Base-by-base conservation (phyloP, 2,329 filamentous ascomycete genomes). In the Whalleya microplaca region DNA sequence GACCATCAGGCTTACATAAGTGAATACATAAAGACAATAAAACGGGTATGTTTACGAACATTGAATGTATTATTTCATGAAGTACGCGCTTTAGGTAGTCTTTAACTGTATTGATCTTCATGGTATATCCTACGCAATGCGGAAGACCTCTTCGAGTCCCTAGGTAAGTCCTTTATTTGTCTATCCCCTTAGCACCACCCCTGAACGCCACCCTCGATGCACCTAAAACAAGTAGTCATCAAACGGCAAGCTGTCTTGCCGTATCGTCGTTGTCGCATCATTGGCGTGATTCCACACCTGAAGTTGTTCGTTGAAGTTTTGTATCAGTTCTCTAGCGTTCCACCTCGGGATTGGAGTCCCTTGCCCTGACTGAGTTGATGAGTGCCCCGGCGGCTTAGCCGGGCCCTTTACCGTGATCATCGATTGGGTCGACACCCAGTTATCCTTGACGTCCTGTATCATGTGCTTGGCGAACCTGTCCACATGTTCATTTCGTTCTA, bases 391-490 rank as follows among this genome's bases (percentile, higher is more conserved):
- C 8, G 61, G 64, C 49, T 69, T 73, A 2, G 70, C 71, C 3
- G 76, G 75, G 2, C 71, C 73, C 53, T 72, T 75, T 21, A 80
- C 72, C 0, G 70, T 73, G 10, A 80, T 72, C 2, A 56, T 68
- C 1, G 66, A 63, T 2, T 63, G 66, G 2, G 67, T 66, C 1
- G 70, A 64, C 7, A 72, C 55, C 81, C 81, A 84, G 42, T 76
- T 78, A 44, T 72, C 73, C 3, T 69, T 67, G 10, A 82, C 74
- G 42, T 84, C 80, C 8, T 73, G 70, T 4, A 74, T 52, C 40
- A 84, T 78, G 47, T 74, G 74, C 16, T 72, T 71, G 6, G 71
- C 68, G 53, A 83, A 82, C 42, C 59, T 72, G 27, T 69, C 64
- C 8, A 78, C 66, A 21, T 77, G 69, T 2, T 71, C 54, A 29